Evolutionary conservation across 1,139 yeast genomes (phyloP).

Genomic region (Pichia sp.): DNA sequence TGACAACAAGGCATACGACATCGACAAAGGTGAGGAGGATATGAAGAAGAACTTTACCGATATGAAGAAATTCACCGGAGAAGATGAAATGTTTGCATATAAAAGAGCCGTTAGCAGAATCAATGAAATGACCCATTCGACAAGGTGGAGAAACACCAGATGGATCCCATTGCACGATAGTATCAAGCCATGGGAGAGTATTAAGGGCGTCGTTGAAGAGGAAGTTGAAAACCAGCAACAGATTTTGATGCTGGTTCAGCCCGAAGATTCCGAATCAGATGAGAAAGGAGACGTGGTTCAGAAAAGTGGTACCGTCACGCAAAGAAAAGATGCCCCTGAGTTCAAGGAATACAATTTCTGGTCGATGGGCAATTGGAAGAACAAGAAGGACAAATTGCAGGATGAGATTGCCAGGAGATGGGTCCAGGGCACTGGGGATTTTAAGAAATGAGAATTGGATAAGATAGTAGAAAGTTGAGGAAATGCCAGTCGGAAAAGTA

Average conservation of each 20-base stretch:
- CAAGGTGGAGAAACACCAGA: conserved; percentile 45
- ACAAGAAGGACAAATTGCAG: conserved; percentile 43
- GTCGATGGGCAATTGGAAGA: conserved; percentile 62
- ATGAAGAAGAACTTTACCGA: conserved; percentile 41
- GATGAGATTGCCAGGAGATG: conserved; percentile 52
- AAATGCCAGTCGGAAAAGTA: too few species aligned
- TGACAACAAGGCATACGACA: conserved; percentile 25
- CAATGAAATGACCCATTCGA: conserved; percentile 60
- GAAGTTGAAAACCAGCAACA: conserved; percentile 1
- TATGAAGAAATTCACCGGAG: conserved; percentile 63
- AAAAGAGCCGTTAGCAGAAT: conserved; percentile 68
- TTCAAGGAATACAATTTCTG: conserved; percentile 54
- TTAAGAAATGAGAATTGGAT: background rate
- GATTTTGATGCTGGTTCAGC: background rate
- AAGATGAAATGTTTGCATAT: conserved; percentile 73
- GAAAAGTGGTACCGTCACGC: background rate
- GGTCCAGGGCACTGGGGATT: conserved; percentile 36
- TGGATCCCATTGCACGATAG: conserved; percentile 55
- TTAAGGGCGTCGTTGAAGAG: background rate
- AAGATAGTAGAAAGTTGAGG: background rate
- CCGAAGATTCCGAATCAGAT: background rate
- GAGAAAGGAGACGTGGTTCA: background rate
- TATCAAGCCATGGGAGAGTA: conserved; percentile 60
- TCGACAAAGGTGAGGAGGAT: conserved; percentile 17
- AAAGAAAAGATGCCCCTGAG: conserved; percentile 40